A percentile compares a stretch with the other conserved stretches of the same genome.
These are phyloP conservation scores for Leptographium lundbergii DNA, from an alignment of 2,329 filamentous ascomycete species.

Conservation along the genomic window DNA sequence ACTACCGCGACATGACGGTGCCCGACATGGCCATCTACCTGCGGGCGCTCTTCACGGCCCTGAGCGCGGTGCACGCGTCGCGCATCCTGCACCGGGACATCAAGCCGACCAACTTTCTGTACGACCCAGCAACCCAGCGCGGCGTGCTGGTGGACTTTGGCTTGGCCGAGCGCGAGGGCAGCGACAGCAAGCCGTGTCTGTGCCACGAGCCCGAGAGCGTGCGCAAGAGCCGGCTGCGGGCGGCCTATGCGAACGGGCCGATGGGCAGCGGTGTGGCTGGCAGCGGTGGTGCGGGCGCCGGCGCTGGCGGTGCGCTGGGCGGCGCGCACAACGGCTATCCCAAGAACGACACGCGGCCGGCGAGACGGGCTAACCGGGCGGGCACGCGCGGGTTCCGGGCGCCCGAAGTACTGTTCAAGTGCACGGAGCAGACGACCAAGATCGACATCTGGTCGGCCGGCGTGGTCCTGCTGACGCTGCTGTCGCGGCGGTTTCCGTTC, in stretches of 20 bases:
- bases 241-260: conserved; percentile 31
- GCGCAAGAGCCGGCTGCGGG: conserved; percentile 46
- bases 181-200: conserved; percentile 67
- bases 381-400: conserved; percentile 93
- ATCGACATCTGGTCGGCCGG: conserved; percentile 97
- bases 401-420: conserved; percentile 93
- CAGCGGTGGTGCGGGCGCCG: conserved; percentile 17
- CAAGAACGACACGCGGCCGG: conserved; percentile 78
- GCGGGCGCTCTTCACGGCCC: conserved; percentile 71
- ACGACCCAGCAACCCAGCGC: conserved; percentile 65
- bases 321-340: conserved; percentile 58
- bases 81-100: conserved; percentile 89
- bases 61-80: conserved; percentile 70
- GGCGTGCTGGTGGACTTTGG: conserved; percentile 98
- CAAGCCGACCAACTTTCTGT: conserved; percentile 95
- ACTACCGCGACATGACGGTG: conserved; percentile 83
- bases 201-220: conserved; percentile 55
- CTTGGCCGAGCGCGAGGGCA: conserved; percentile 74
- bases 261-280: neutral
- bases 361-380: conserved; percentile 82
- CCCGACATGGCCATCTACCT: conserved; percentile 84
- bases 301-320: conserved; percentile 18
- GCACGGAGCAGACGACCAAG: conserved; percentile 83
- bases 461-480: conserved; percentile 90
- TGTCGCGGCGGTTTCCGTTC: conserved; percentile 88